Conservation (phyloP, 176 grass and related monocot species). For the Pontederia paniculata region DNA sequence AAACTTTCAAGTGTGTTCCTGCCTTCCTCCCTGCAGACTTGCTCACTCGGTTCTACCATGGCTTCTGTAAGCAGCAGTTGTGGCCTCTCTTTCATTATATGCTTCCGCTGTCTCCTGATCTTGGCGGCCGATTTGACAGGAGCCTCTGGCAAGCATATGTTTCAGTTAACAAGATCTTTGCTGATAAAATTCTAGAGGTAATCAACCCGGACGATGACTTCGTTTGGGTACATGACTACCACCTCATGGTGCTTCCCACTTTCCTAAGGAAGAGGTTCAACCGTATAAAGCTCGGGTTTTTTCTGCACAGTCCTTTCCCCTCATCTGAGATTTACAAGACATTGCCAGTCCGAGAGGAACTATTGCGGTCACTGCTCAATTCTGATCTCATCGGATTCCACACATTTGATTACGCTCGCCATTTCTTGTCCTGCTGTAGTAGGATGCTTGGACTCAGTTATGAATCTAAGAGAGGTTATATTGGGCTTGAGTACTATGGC, state of each 20-base stretch:
- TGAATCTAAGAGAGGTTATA: conserved; percentile 77
- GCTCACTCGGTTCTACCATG: conserved; percentile 67
- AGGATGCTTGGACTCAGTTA: conserved; percentile 75
- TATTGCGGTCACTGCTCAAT: conserved; percentile 70
- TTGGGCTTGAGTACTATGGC: conserved; percentile 87
- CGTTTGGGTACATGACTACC: conserved; percentile 97
- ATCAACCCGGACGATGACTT: conserved; percentile 95
- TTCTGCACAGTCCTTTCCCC: conserved; percentile 84
- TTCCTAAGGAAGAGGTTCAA: conserved; percentile 89
- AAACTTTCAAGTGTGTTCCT: conserved; percentile 70
- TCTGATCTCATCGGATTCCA: conserved; percentile 93
- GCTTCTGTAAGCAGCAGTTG: conserved; percentile 98
- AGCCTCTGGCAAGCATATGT: conserved; percentile 82
- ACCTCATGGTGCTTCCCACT: conserved; percentile 91
- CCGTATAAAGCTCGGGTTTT: conserved; percentile 80
- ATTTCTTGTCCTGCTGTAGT: conserved; percentile 87
- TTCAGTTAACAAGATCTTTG: conserved; percentile 93
- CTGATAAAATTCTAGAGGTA: conserved; percentile 85
- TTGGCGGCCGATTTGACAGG: conserved; percentile 85
- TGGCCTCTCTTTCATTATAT: conserved; percentile 99
- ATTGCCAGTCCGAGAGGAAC: conserved; percentile 76
- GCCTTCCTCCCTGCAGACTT: conserved; percentile 58
- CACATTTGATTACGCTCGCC: conserved; percentile 93
- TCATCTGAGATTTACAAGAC: conserved; percentile 95
- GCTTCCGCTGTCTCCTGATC: conserved; percentile 82